Evolutionary conservation across 75 land plant genomes (phyloP).

Genomic region (Azolla pinnata): DNA sequence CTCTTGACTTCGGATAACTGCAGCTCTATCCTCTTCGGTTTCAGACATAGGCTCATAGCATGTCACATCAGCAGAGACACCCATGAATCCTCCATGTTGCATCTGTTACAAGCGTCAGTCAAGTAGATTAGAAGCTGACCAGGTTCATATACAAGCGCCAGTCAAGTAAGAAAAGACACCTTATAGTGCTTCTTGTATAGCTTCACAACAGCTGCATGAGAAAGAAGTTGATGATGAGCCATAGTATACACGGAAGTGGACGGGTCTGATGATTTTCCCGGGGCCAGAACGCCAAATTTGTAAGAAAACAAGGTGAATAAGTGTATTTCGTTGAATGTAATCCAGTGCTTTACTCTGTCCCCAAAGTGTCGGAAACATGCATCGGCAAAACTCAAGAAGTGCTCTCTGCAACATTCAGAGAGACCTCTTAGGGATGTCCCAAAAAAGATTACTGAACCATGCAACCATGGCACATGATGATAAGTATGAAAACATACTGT

Average conservation of each 20-base stretch:
- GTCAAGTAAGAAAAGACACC: not conserved
- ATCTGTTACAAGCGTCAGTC: slow-evolving; percentile 13
- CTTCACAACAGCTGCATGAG: slow-evolving; percentile 62
- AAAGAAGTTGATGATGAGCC: slow-evolving; percentile 52
- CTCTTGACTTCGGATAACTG: slow-evolving; percentile 32
- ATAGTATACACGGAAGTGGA: slow-evolving; percentile 30
- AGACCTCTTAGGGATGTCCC: too few relatives aligned
- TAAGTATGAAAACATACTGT: too few relatives aligned
- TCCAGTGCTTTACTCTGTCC: slow-evolving; percentile 33
- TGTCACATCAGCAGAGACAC: slow-evolving; percentile 23
- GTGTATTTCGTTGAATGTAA: slow-evolving; percentile 49
- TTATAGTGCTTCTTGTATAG: slow-evolving; percentile 52
- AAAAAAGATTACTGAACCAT: too few relatives aligned
- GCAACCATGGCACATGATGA: too few relatives aligned
- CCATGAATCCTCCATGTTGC: slow-evolving; percentile 49
- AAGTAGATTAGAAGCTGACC: not conserved
- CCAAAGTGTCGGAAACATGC: slow-evolving; percentile 33
- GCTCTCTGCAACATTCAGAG: slow-evolving; percentile 23
- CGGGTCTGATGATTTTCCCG: slow-evolving; percentile 42
- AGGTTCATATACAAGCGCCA: not conserved
- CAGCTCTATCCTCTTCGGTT: slow-evolving; percentile 19
- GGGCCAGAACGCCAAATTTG: slow-evolving; percentile 56
- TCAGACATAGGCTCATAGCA: slow-evolving; percentile 57
- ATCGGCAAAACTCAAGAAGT: slow-evolving; percentile 24
- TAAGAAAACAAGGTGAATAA: slow-evolving; percentile 59